Conservation (phyloP, 768 basidiomycete species). For the Termitomyces sp. region DNA sequence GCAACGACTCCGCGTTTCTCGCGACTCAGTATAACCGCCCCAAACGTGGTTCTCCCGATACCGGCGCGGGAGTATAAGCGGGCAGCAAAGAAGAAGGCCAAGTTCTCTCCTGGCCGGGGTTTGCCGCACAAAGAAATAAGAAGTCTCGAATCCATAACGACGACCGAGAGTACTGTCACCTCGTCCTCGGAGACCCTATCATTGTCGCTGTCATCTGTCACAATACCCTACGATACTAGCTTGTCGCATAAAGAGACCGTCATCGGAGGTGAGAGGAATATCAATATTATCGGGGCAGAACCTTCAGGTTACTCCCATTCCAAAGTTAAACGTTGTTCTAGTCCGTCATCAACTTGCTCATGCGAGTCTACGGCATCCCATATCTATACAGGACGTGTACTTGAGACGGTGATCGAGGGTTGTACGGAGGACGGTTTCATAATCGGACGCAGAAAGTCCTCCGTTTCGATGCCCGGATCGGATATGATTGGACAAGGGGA, state of each 20-base stretch:
- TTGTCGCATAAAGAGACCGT: constrained; percentile 2
- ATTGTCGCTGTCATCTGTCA: background rate
- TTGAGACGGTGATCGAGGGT: background rate
- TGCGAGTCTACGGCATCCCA: background rate
- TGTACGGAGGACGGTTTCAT: background rate
- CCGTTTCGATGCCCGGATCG: background rate
- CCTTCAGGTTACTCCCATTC: background rate
- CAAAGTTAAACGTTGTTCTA: background rate
- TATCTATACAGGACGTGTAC: background rate
- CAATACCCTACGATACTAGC: background rate
- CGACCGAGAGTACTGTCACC: background rate
- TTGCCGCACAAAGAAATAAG: background rate
- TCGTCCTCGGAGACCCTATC: constrained; percentile 6
- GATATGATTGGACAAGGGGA: background rate
- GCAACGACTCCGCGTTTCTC: constrained; percentile 34
- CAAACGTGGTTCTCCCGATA: constrained; percentile 35
- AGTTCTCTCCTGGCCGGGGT: background rate
- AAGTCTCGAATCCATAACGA: background rate
- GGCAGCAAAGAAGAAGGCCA: constrained; percentile 12
- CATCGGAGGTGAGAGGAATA: background rate
- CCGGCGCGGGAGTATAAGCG: constrained; percentile 26
- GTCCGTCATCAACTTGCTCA: background rate
- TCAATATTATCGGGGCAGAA: background rate
- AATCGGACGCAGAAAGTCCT: background rate
- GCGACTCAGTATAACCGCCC: constrained; percentile 27